Evolutionary conservation across 2,329 filamentous ascomycete genomes (phyloP).

Genomic region (Monosporascus sp.): DNA sequence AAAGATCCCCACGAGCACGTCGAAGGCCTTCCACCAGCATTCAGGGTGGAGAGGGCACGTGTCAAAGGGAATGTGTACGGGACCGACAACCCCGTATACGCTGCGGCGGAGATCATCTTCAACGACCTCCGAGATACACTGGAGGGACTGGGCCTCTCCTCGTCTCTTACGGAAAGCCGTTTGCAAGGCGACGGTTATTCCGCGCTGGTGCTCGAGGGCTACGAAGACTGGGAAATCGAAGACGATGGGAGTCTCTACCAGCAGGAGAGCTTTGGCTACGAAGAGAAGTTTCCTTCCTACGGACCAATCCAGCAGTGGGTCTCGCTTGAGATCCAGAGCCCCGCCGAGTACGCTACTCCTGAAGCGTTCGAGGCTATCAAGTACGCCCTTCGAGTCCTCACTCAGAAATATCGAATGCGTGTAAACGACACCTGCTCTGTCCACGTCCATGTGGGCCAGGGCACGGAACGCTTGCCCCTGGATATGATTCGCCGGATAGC

Average conservation of each 20-base stretch:
- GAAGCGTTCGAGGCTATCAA: constrained; percentile 7
- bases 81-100: neutral
- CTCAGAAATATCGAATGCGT: constrained; percentile 3
- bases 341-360: constrained; percentile 5
- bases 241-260: neutral
- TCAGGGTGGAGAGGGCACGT: neutral
- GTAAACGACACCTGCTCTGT: constrained; percentile 12
- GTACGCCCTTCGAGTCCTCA: constrained; percentile 9
- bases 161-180: neutral
- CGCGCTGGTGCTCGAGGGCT: neutral
- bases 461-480: constrained; percentile 5
- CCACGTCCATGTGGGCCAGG: constrained; percentile 19
- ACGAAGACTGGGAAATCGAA: neutral
- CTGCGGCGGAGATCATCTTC: neutral
- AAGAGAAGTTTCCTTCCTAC: neutral
- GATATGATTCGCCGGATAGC: constrained; percentile 10
- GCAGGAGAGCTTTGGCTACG: neutral
- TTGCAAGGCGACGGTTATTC: neutral
- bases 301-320: constrained; percentile 2
- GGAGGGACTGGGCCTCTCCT: neutral
- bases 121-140: neutral
- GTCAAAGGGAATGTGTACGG: neutral
- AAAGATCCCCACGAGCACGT: neutral
- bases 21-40: constrained; percentile 2
- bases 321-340: constrained; percentile 7